These are phyloP conservation scores for Juglanconis sp. DNA, from an alignment of 2,329 filamentous ascomycete species.

Conservation along the genomic window DNA sequence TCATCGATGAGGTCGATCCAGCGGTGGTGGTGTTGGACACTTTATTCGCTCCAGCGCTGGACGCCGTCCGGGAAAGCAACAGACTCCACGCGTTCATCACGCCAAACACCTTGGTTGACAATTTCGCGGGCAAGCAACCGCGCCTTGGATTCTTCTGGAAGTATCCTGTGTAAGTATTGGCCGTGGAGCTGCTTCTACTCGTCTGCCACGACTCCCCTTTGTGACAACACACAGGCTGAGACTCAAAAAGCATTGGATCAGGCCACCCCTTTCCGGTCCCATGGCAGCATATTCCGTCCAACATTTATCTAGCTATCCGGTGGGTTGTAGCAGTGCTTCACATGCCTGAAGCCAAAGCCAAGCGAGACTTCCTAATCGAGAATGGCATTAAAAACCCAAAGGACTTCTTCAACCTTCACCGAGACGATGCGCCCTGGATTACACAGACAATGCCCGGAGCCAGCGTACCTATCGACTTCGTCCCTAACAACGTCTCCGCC, in stretches of 20 bases:
- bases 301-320: conserved; percentile 16
- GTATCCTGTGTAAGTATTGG: conserved; percentile 17
- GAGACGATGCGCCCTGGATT: conserved; percentile 24
- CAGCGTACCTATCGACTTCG: conserved; percentile 21
- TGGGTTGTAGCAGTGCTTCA: conserved; percentile 9
- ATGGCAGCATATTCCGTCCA: conserved; percentile 20
- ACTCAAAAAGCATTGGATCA: conserved; percentile 13
- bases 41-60: conserved; percentile 17
- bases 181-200: background rate
- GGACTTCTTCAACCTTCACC: conserved; percentile 19
- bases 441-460: conserved; percentile 25
- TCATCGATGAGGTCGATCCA: conserved; percentile 20
- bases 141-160: conserved; percentile 20
- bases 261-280: conserved; percentile 23
- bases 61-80: conserved; percentile 16
- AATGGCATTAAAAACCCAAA: conserved; percentile 25
- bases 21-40: conserved; percentile 22
- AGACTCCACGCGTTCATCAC: conserved; percentile 16
- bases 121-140: conserved; percentile 16
- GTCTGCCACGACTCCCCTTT: too few relatives aligned
- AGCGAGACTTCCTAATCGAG: conserved; percentile 8
- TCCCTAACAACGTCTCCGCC: conserved; percentile 21
- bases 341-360: conserved; percentile 8
- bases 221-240: background rate
- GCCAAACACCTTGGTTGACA: conserved; percentile 17